Percentiles rank a stretch among this genome's conserved stretches.
These are phyloP conservation scores for Periglandula ipomoeae DNA, from an alignment of 2,329 filamentous ascomycete genomes.

Conservation along the genomic window DNA sequence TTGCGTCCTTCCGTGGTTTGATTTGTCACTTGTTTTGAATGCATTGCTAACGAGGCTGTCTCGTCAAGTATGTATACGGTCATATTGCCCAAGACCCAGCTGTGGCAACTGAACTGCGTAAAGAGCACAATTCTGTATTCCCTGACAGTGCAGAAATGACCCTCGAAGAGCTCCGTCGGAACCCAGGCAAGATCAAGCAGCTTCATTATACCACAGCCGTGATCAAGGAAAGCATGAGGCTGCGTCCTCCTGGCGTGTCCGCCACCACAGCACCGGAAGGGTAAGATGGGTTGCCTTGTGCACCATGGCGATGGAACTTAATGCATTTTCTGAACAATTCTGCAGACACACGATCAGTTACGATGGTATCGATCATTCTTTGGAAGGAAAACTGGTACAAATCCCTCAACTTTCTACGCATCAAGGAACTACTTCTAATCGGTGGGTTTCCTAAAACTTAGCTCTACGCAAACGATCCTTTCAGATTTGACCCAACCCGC, in stretches of 20 bases:
- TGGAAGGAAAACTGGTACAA: background rate
- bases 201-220: slow-evolving; percentile 4
- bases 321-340: background rate
- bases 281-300: background rate
- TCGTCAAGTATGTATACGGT: background rate
- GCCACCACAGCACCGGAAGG: background rate
- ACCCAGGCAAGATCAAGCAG: slow-evolving; percentile 1
- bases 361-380: background rate
- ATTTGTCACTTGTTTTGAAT: background rate
- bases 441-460: too few species aligned
- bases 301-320: background rate
- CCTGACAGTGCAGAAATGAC: background rate
- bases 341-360: background rate
- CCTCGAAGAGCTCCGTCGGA: background rate
- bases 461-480: background rate
- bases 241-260: slow-evolving; percentile 1
- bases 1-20: background rate
- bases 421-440: too few species aligned
- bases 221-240: slow-evolving; percentile 4
- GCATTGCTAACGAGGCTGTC: background rate
- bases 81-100: slow-evolving; percentile 2
- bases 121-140: slow-evolving; percentile 1
- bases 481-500: slow-evolving; percentile 1
- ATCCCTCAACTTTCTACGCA: too few species aligned
- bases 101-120: slow-evolving; percentile 2